Evolutionary conservation across 148 eudicot species (phyloP), one percentile per base, ranked within the genome.

Genomic region (Gaultheria prostrata): DNA sequence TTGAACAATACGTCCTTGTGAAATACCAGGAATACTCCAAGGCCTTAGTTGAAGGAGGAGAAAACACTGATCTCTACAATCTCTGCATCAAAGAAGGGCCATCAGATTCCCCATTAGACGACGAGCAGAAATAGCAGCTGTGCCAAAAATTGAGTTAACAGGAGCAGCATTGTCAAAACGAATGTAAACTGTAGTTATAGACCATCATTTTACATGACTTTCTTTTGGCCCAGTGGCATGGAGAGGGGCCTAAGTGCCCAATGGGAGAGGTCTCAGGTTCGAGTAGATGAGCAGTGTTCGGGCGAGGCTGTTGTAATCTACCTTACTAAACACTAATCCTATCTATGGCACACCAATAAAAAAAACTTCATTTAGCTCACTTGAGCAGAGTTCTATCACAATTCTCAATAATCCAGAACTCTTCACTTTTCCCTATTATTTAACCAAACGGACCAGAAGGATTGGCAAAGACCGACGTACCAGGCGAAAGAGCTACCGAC

Each of bases 51-150:
- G 85, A 87, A 83, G 89, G 89, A 70, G 85, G 83, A 71, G 89
- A 87, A 10, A 87, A 87, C 76, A 85, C 85, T 7, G 89, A 87
- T 49, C 87, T 87, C 65, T 83, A 87, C 45, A 54, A 87, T 51
- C 89, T 87, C n/a, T 87, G 89, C 82, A 83, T 87, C 82, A 87
- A 87, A 80, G 89, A 85, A 79, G 85, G 82, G 72, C 89, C 89
- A 26, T 17, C 82, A 56, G 74, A 80, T 6, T 70, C 82, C 35
- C 54, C 78, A 48, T 54, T 33, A 1, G 89, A 87, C 8, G 84
- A 87, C 50, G 85, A 80, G 54, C 21, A 81, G 24, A 87, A 87
- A 48, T 85, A 26, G 17, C 15, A 65, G 30, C 5, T 65, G 32
- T 65, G 32, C n/a, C 70, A 65, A 26, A 65, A 65, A 65, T 10